Evolutionary conservation across 495 filamentous ascomycete genomes (phyloP).

Genomic region (Aspergillus saccharolyticus): DNA sequence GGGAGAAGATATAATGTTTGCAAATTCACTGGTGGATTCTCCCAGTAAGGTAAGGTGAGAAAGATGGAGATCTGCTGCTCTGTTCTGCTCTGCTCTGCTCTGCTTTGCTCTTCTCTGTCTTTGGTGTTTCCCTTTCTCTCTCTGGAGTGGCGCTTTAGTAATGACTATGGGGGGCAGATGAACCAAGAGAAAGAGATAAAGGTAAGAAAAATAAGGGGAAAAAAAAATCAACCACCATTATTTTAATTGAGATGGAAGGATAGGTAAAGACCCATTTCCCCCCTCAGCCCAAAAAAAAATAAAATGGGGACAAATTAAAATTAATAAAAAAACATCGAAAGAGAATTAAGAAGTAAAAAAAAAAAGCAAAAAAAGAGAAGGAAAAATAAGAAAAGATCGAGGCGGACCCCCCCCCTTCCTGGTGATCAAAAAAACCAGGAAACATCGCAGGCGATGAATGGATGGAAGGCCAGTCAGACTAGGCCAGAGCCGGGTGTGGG

Average conservation of each 20-base stretch:
- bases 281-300: background rate
- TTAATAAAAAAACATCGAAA: background rate
- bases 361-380: conserved; percentile 13
- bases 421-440: conserved; percentile 11
- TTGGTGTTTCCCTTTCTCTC: background rate
- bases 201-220: conserved; percentile 7
- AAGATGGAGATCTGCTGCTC: background rate
- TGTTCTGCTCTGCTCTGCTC: background rate
- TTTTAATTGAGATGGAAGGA: conserved; percentile 4
- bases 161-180: conserved; percentile 3
- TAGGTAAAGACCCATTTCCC: conserved; percentile 5
- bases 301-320: background rate
- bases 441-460: conserved; percentile 13
- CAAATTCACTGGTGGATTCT: background rate
- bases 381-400: conserved; percentile 10
- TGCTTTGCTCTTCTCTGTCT: background rate
- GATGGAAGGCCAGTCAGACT: conserved; percentile 11
- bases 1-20: background rate
- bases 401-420: conserved; percentile 10
- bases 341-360: conserved; percentile 1
- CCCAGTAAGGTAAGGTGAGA: background rate
- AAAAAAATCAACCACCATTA: conserved; percentile 1
- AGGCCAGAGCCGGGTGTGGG: conserved; percentile 13
- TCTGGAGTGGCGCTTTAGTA: background rate
- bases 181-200: conserved; percentile 3